These are phyloP conservation scores for Phoma sp. DNA, from an alignment of 2,329 filamentous ascomycete genomes.

Conservation along the genomic window DNA sequence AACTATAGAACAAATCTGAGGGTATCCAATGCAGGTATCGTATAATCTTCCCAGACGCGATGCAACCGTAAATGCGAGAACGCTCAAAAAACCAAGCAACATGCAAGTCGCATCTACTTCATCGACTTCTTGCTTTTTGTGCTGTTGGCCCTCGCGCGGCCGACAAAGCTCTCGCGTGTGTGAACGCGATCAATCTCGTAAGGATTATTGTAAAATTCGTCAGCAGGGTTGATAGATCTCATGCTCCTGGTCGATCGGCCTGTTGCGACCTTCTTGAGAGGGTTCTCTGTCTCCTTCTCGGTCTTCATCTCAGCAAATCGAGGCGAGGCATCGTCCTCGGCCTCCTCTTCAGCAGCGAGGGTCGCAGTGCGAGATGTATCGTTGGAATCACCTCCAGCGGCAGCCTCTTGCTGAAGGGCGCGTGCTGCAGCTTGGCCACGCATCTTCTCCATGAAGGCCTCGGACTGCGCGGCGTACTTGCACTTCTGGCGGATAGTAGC, in stretches of 20 bases:
- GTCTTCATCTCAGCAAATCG: constrained; percentile 52
- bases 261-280: constrained; percentile 39
- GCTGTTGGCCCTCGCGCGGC: constrained; percentile 32
- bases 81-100: constrained; percentile 16
- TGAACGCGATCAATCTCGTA: constrained; percentile 59
- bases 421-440: constrained; percentile 42
- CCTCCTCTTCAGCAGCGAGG: constrained; percentile 30
- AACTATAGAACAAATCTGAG: constrained; percentile 19
- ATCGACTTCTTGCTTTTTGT: constrained; percentile 17
- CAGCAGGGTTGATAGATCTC: constrained; percentile 31
- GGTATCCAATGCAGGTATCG: constrained; percentile 33
- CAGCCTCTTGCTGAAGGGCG: constrained; percentile 14
- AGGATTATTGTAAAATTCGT: constrained; percentile 54
- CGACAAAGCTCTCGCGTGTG: constrained; percentile 55
- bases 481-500: constrained; percentile 68
- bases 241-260: constrained; percentile 37
- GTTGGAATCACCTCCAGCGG: constrained; percentile 18
- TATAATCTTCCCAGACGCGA: constrained; percentile 15
- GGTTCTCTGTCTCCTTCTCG: constrained; percentile 39
- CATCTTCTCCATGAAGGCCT: constrained; percentile 63
- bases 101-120: constrained; percentile 7
- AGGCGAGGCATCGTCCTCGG: constrained; percentile 40
- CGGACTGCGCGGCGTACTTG: constrained; percentile 73
- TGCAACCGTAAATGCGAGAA: constrained; percentile 17
- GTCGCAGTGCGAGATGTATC: constrained; percentile 38